Percentiles rank a stretch among this genome's conserved stretches.
These are phyloP conservation scores for Silene coronaria DNA, from an alignment of 179 eudicot genomes.

Conservation along the genomic window DNA sequence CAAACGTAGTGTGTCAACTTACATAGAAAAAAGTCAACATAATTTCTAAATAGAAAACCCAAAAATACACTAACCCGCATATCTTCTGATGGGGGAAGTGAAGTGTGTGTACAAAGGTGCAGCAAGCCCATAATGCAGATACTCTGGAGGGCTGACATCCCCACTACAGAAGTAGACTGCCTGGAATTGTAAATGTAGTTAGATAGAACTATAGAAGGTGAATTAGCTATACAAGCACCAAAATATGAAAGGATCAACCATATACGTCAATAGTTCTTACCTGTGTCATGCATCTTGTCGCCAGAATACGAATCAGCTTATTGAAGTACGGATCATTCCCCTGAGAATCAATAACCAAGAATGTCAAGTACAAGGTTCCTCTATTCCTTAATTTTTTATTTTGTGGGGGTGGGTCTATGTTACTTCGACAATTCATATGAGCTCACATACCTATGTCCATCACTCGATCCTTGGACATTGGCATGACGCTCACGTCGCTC, in stretches of 20 bases:
- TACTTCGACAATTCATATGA: too few species aligned
- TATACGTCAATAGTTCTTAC: slow-evolving; percentile 30
- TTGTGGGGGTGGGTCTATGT: not conserved
- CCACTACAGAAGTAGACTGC: slow-evolving; percentile 98
- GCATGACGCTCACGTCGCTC: too few species aligned
- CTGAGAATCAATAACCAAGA: slow-evolving; percentile 32
- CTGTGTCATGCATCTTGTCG: slow-evolving; percentile 99
- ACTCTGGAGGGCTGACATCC: slow-evolving; percentile 87
- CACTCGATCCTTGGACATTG: too few species aligned
- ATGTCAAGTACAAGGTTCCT: not conserved
- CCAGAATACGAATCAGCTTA: slow-evolving; percentile 88
- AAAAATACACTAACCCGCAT: slow-evolving; percentile 50
- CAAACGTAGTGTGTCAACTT: slow-evolving; percentile 4
- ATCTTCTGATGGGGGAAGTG: slow-evolving; percentile 95
- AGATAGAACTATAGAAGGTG: not conserved
- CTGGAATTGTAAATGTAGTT: slow-evolving; percentile 31
- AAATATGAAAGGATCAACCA: not conserved
- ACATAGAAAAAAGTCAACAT: not conserved
- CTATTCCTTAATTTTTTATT: not conserved
- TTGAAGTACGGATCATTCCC: slow-evolving; percentile 92
- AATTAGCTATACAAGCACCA: slow-evolving; percentile 3
- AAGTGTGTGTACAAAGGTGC: slow-evolving; percentile 88
- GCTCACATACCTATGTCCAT: too few species aligned
- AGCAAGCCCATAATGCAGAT: slow-evolving; percentile 86
- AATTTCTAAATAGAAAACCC: not conserved